Percentiles rank a stretch among this genome's conserved stretches.
Evolutionary conservation across 1,284 basidiomycete species (phyloP).

Genomic region (Ustilago tritici): DNA sequence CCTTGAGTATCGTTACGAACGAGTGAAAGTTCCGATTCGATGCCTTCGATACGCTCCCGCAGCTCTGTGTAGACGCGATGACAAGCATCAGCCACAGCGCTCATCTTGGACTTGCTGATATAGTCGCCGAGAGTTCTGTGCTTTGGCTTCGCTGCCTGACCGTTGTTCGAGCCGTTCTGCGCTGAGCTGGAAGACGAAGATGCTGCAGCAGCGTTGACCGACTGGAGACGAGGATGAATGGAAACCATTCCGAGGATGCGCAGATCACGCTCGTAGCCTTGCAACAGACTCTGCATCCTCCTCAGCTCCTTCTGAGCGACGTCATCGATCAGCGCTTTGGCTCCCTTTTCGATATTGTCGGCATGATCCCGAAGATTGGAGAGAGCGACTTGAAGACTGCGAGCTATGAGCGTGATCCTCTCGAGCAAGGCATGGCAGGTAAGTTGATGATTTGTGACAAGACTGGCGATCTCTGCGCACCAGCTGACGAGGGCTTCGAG

Average conservation of each 20-base stretch:
- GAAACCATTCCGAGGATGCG: conserved; percentile 58
- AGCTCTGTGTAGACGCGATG: conserved; percentile 49
- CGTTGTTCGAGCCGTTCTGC: conserved; percentile 24
- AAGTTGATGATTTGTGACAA: conserved; percentile 16
- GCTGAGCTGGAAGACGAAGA: conserved; percentile 20
- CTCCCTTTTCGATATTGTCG: conserved; percentile 53
- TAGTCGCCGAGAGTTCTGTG: conserved; percentile 62
- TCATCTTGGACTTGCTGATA: conserved; percentile 58
- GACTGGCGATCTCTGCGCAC: conserved; percentile 35
- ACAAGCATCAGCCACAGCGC: conserved; percentile 59
- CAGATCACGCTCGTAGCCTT: conserved; percentile 61
- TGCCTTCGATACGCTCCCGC: conserved; percentile 39
- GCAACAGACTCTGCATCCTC: conserved; percentile 60
- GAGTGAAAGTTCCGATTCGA: conserved; percentile 42
- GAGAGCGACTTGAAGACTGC: conserved; percentile 61
- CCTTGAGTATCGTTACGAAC: conserved; percentile 52
- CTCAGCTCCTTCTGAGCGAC: conserved; percentile 54
- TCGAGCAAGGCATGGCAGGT: conserved; percentile 35
- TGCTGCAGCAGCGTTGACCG: conserved; percentile 29
- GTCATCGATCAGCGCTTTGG: conserved; percentile 46
- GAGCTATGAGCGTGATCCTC: conserved; percentile 51
- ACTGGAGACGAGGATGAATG: conserved; percentile 58
- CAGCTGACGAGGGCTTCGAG: conserved; percentile 56
- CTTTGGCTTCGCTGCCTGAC: conserved; percentile 26
- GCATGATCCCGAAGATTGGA: conserved; percentile 63